These are phyloP conservation scores for Iris macrosiphon DNA, from an alignment of 106 monocot genomes.

Conservation along the genomic window DNA sequence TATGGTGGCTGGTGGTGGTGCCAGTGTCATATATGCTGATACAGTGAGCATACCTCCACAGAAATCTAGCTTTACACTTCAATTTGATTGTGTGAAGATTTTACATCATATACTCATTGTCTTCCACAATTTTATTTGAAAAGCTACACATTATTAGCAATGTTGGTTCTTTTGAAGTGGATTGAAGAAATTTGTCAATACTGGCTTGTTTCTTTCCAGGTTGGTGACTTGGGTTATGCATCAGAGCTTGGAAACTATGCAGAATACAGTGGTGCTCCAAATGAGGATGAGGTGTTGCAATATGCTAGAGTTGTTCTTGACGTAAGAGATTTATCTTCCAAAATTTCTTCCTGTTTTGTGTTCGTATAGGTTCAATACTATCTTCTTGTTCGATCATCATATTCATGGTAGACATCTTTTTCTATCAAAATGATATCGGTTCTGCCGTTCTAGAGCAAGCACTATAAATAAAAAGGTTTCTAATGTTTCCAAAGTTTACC, in stretches of 20 bases:
- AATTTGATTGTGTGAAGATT: not conserved
- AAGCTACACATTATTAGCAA: no score
- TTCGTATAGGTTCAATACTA: not conserved
- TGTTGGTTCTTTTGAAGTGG: no score
- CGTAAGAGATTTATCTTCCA: conserved; percentile 19
- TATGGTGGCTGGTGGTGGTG: conserved; percentile 78
- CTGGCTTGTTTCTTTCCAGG: no score
- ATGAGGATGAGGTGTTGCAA: conserved; percentile 81
- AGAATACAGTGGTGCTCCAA: conserved; percentile 83
- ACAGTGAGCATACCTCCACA: conserved; percentile 29
- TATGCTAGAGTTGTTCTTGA: conserved; percentile 82
- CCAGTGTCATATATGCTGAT: conserved; percentile 75
- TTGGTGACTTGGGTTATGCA: conserved; percentile 84
- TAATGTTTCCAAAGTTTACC: no score
- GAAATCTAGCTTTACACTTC: not conserved
- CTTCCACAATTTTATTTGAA: no score
- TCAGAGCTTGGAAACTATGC: conserved; percentile 86
- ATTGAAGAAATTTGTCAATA: no score
- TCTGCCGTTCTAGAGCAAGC: no score
- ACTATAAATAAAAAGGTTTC: no score
- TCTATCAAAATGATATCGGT: no score
- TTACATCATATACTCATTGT: no score
- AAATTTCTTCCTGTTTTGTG: not conserved
- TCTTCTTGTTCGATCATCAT: no score
- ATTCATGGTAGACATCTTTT: no score